These are phyloP conservation scores for Fusarium protoensiforme DNA, from an alignment of 2,329 filamentous ascomycete genomes.

Conservation along the genomic window DNA sequence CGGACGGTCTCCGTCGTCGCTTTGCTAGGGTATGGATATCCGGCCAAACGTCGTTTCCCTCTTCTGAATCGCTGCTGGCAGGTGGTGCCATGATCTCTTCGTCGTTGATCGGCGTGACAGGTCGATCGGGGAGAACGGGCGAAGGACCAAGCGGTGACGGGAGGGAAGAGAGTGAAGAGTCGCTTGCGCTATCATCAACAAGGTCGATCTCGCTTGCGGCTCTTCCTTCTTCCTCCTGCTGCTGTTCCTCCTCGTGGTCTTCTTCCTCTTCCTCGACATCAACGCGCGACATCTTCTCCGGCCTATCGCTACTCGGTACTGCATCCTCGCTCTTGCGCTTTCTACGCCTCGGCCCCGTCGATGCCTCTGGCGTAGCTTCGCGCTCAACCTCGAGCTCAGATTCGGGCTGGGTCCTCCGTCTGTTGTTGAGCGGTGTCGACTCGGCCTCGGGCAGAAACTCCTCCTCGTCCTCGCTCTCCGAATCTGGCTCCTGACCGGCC, in stretches of 20 bases:
- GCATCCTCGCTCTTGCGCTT: slow-evolving; percentile 68
- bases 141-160: slow-evolving; percentile 50
- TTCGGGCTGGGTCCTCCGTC: slow-evolving; percentile 51
- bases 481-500: slow-evolving; percentile 46
- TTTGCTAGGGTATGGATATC: slow-evolving; percentile 63
- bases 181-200: slow-evolving; percentile 44
- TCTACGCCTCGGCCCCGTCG: slow-evolving; percentile 50
- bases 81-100: slow-evolving; percentile 66
- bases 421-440: slow-evolving; percentile 70
- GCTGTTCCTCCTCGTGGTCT: background rate
- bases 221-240: slow-evolving; percentile 19
- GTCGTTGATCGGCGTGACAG: slow-evolving; percentile 57
- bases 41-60: slow-evolving; percentile 60
- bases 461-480: slow-evolving; percentile 58
- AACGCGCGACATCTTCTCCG: slow-evolving; percentile 49
- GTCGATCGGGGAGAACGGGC: slow-evolving; percentile 42
- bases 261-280: slow-evolving; percentile 33
- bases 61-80: slow-evolving; percentile 62
- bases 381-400: slow-evolving; percentile 29
- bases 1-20: slow-evolving; percentile 53
- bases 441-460: slow-evolving; percentile 73
- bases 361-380: slow-evolving; percentile 42
- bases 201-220: slow-evolving; percentile 14
- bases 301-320: slow-evolving; percentile 51
- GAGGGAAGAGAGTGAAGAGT: slow-evolving; percentile 53